Evolutionary conservation across 2,329 filamentous ascomycete genomes (phyloP).

Genomic region (Phoma sp.): DNA sequence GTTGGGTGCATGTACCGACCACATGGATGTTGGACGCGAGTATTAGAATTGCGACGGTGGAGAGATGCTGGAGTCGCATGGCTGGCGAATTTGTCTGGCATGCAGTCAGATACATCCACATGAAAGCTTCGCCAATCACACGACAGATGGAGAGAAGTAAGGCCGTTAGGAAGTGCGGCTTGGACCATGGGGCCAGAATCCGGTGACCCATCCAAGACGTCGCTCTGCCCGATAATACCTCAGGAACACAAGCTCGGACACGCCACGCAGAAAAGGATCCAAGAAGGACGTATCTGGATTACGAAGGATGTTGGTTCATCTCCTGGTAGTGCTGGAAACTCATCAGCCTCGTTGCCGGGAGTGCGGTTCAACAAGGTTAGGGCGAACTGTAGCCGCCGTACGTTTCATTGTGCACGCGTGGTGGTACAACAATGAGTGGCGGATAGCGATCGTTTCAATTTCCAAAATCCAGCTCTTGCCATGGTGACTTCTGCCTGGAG

Average conservation of each 20-base stretch:
- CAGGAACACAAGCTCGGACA: conserved; percentile 5
- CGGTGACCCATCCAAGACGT: conserved; percentile 24
- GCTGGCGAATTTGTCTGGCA: not conserved
- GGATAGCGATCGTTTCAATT: not conserved
- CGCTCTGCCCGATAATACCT: conserved; percentile 16
- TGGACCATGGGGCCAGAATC: conserved; percentile 33
- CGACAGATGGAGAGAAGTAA: not conserved
- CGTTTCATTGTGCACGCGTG: not conserved
- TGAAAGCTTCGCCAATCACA: conserved; percentile 12
- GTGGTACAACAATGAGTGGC: not conserved
- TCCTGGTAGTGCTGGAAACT: not conserved
- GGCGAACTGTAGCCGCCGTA: not conserved
- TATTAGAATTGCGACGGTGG: not conserved
- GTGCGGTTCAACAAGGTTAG: not conserved
- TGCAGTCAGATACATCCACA: conserved; percentile 1
- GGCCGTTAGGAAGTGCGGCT: conserved; percentile 19
- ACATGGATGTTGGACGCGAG: not conserved
- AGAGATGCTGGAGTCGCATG: not conserved
- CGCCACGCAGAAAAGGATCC: not conserved
- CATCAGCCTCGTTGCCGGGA: conserved; percentile 1
- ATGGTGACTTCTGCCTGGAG: conserved; percentile 41
- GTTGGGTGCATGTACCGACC: not conserved
- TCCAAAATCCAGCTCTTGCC: conserved; percentile 22
- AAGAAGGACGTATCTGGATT: not conserved
- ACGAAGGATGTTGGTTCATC: not conserved